A percentile compares a stretch with the other conserved stretches of the same genome.
Conservation (phyloP, 1,284 basidiomycete species). For the Leccinum angustisporum region DNA sequence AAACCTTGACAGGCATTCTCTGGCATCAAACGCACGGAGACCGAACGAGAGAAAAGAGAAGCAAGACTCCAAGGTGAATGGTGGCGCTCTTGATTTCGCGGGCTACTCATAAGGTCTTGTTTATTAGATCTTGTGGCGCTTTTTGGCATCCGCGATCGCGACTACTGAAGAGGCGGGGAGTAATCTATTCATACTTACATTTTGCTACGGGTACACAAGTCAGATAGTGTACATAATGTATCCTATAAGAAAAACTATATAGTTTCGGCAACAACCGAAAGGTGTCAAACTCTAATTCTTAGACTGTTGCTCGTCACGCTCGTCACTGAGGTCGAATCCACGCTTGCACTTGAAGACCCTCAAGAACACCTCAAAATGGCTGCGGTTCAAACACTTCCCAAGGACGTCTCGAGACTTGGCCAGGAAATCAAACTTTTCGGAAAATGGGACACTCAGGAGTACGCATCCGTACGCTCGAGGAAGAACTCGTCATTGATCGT, state of each 20-base stretch:
- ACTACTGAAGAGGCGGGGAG: not conserved
- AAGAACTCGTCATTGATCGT: constrained; percentile 15
- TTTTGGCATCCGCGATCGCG: constrained; percentile 47
- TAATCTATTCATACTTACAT: not conserved
- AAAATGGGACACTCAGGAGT: constrained; percentile 97
- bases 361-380: constrained; percentile 49
- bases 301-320: constrained; percentile 5
- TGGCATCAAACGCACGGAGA: constrained; percentile 70
- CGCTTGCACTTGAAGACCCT: constrained; percentile 34
- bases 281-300: constrained; percentile 28
- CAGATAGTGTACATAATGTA: not conserved
- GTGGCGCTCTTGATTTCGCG: not conserved
- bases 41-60: constrained; percentile 68
- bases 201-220: not conserved
- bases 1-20: constrained; percentile 63
- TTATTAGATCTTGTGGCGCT: constrained; percentile 52
- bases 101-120: not conserved
- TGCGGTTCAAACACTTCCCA: constrained; percentile 70
- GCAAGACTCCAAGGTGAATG: constrained; percentile 68
- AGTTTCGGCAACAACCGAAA: constrained; percentile 30
- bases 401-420: constrained; percentile 82
- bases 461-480: constrained; percentile 37
- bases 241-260: constrained; percentile 25
- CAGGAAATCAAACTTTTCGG: constrained; percentile 93
- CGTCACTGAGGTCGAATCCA: constrained; percentile 19